These are phyloP conservation scores for Amanita rimosa DNA, from an alignment of 768 basidiomycete genomes.

Conservation along the genomic window DNA sequence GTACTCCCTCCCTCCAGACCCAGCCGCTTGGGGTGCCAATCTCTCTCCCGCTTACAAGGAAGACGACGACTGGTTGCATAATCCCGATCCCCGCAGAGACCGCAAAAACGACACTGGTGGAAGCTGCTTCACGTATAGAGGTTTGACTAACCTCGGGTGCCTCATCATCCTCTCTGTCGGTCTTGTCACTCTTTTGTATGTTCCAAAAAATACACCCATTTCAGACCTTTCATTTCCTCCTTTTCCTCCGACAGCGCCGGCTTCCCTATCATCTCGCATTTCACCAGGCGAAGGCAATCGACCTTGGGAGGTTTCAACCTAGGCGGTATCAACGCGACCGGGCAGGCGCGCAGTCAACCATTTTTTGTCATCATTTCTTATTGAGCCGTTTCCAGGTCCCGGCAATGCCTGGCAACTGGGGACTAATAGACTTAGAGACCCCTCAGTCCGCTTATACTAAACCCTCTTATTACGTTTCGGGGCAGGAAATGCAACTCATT, in stretches of 20 bases:
- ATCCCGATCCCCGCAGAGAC: slow-evolving; percentile 58
- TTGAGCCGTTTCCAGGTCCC: slow-evolving; percentile 32
- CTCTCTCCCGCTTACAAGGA: slow-evolving; percentile 45
- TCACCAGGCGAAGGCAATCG: slow-evolving; percentile 31
- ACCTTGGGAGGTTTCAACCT: slow-evolving; percentile 56
- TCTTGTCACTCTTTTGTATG: slow-evolving; percentile 51
- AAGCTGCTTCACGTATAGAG: slow-evolving; percentile 56
- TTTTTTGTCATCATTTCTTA: not conserved
- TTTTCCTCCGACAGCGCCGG: slow-evolving; percentile 33
- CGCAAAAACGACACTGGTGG: slow-evolving; percentile 45
- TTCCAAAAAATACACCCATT: slow-evolving; percentile 9
- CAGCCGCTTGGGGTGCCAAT: slow-evolving; percentile 60
- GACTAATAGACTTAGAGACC: slow-evolving; percentile 70
- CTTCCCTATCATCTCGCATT: slow-evolving; percentile 51
- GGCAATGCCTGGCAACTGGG: slow-evolving; percentile 47
- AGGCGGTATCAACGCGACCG: slow-evolving; percentile 67
- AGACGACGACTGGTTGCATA: slow-evolving; percentile 63
- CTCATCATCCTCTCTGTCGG: slow-evolving; percentile 42
- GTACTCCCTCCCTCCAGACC: slow-evolving; percentile 70
- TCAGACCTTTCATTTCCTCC: not conserved
- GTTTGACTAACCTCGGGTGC: slow-evolving; percentile 63
- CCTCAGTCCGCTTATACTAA: slow-evolving; percentile 46
- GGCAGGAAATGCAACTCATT: slow-evolving; percentile 50
- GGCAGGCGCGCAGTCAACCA: slow-evolving; percentile 36
- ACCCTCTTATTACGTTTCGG: slow-evolving; percentile 40